Percentiles rank a stretch among this genome's conserved stretches.
phyloP scores from a whole-genome alignment of 1,284 basidiomycete genomes.

The Leccinum angustisporum region DNA sequence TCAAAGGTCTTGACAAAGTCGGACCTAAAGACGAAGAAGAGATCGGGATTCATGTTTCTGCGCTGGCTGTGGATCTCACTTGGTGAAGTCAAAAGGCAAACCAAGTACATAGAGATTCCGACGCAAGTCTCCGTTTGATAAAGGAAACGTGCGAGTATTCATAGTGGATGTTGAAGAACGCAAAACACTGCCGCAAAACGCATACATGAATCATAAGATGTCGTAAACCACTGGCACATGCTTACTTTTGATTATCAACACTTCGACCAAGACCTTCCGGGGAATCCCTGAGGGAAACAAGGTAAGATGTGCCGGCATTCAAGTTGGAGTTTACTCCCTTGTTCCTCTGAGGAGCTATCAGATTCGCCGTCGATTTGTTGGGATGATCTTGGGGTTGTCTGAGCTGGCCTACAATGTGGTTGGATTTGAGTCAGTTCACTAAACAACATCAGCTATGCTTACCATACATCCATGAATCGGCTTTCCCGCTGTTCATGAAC shows the following conservation, averaged over 20 bases:
- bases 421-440: constrained; percentile 7
- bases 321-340: constrained; percentile 10
- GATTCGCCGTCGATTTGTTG: constrained; percentile 2
- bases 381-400: constrained; percentile 14
- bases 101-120: constrained; percentile 80
- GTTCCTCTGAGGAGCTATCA: constrained; percentile 2
- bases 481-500: constrained; percentile 9
- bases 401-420: constrained; percentile 12
- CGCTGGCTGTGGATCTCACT: constrained; percentile 43
- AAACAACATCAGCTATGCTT: constrained; percentile 1
- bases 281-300: constrained; percentile 12
- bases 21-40: constrained; percentile 38
- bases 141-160: constrained; percentile 19
- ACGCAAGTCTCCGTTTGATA: constrained; percentile 50
- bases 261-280: constrained; percentile 3
- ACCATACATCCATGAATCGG: constrained; percentile 13
- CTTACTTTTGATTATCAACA: constrained; percentile 13
- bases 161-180: constrained; percentile 16
- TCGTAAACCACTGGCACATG: background rate
- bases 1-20: constrained; percentile 65
- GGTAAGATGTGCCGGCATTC: constrained; percentile 12
- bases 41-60: background rate
- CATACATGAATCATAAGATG: constrained; percentile 22
- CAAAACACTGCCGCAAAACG: constrained; percentile 37
- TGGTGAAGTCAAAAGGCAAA: constrained; percentile 72